Base-by-base conservation (phyloP, 257 asterid genomes). In the Solanum sparsipilum region DNA sequence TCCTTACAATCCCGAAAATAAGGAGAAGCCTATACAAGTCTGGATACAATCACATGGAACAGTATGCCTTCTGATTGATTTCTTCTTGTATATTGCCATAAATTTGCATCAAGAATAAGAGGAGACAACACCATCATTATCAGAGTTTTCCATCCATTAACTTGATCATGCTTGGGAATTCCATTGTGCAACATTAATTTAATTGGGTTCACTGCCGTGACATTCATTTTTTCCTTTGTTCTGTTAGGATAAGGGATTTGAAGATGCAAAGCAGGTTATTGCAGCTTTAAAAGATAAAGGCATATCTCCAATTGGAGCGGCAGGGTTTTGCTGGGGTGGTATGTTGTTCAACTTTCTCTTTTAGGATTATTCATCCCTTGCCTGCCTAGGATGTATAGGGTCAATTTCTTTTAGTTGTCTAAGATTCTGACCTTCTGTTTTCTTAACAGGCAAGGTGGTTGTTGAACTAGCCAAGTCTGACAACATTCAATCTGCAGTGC, bases 401-500 rank as follows among this genome's bases (percentile, higher is more conserved):
- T 39, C 52, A 34, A 13, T 35, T 11, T 60, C n/a, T 34, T 84
- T 16, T 65, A 86, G 79, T 86, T 38, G n/a, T n/a, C 56, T 60
- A 32, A 15, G 48, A 32, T 31, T 21, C 35, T 34, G 87, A 58
- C 34, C 32, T 48, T 39, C 35, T 48, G 21, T 29, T 74, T 39
- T 84, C 56, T 75, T 89, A 52, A 71, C 94, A 94, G 96, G 93
- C 86, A 93, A 93, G 91, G 94, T 93, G 84, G 94, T 88, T 15
- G 94, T 92, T 83, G 88, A 89, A 73, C 91, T 91, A 73, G 92
- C 90, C 44, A 92, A 90, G 86, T 68, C 89, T 32, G 92, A 90
- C 56, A 87, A 88, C 72, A 91, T 91, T 88, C 93, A 94, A 84
- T 94, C 96, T 85, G 94, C 91, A 25, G 98, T 93, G 46, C 86